phyloP scores from a whole-genome alignment of 345 rosid species.

The Clausena lansium region DNA sequence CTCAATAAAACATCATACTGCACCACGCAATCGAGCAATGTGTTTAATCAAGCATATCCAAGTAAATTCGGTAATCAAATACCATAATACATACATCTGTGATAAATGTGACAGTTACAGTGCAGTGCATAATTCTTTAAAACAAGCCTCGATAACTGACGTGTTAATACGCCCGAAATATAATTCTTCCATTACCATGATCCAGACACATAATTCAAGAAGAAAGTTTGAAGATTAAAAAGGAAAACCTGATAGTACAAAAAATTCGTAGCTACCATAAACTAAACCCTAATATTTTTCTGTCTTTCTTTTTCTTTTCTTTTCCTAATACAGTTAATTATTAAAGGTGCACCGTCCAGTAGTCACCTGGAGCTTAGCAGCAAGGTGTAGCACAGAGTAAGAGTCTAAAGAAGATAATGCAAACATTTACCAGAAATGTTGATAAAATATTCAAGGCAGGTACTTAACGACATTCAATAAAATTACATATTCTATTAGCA shows the following conservation, averaged over 20 bases:
- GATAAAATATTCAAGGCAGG: not conserved
- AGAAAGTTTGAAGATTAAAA: not conserved
- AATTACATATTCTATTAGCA: not conserved
- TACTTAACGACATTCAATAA: not conserved
- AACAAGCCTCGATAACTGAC: not conserved
- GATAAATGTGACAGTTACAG: not conserved
- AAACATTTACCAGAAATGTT: not conserved
- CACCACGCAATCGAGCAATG: slow-evolving; percentile 22
- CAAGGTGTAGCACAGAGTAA: not conserved
- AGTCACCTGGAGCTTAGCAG: not conserved
- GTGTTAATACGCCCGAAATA: not conserved
- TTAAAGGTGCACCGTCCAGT: not conserved
- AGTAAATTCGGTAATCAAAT: not conserved
- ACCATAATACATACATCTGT: not conserved
- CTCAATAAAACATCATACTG: slow-evolving; percentile 79
- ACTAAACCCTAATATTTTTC: not conserved
- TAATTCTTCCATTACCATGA: not conserved
- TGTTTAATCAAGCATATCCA: not conserved
- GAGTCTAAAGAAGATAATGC: not conserved
- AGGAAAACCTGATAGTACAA: not conserved
- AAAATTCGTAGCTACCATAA: not conserved
- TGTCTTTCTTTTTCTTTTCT: not conserved
- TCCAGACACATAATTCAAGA: not conserved
- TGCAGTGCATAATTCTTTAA: not conserved
- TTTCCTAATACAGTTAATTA: not conserved